Evolutionary conservation across 495 filamentous ascomycete species (phyloP).

Genomic region (Penicillium subrubescens): DNA sequence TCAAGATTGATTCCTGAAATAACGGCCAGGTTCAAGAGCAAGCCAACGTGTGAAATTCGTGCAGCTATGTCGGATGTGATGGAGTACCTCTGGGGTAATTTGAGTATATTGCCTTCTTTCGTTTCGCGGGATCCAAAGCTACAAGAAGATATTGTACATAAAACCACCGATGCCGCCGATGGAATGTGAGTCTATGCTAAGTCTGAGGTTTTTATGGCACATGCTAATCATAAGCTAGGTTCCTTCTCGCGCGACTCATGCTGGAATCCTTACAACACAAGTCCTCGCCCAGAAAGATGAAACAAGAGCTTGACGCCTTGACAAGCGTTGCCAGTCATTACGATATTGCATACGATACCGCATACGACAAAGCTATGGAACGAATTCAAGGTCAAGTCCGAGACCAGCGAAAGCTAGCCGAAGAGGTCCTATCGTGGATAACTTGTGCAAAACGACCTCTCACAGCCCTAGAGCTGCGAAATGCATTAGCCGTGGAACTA

Average conservation of each 20-base stretch:
- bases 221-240: background rate
- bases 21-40: background rate
- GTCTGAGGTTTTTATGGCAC: background rate
- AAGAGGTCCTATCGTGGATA: slow-evolving; percentile 38
- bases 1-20: background rate
- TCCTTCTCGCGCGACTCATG: slow-evolving; percentile 3
- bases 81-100: background rate
- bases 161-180: background rate
- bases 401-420: slow-evolving; percentile 33
- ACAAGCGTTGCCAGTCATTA: background rate
- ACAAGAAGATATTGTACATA: background rate
- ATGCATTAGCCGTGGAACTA: slow-evolving; percentile 48
- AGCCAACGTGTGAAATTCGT: background rate
- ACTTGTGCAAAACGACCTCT: slow-evolving; percentile 42
- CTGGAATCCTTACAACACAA: background rate
- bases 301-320: background rate
- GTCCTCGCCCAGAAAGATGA: background rate
- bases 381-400: slow-evolving; percentile 29
- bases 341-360: slow-evolving; percentile 10
- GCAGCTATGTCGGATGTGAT: background rate
- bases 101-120: background rate
- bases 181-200: background rate
- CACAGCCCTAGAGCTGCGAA: slow-evolving; percentile 43
- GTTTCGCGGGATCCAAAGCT: background rate
- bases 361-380: slow-evolving; percentile 26